phyloP scores from a whole-genome alignment of 306 rosid species.

The Lathyrus sativus region DNA sequence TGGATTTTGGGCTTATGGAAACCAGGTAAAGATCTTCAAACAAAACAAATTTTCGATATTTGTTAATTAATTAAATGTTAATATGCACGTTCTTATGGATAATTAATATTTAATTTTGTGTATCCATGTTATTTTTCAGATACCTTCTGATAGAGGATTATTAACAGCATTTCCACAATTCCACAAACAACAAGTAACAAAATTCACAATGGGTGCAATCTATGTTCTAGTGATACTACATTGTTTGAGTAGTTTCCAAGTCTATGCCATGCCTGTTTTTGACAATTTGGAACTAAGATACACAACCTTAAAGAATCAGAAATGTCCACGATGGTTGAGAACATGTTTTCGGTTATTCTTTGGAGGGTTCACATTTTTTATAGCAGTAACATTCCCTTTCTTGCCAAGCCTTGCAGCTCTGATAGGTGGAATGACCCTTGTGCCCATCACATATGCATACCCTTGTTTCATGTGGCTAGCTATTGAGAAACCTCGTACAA shows the following conservation, averaged over 20 bases:
- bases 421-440: conserved; percentile 53
- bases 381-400: conserved; percentile 62
- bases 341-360: conserved; percentile 46
- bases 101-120: not conserved
- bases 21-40: conserved; percentile 37
- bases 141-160: conserved; percentile 41
- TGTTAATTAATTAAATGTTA: too few relatives aligned
- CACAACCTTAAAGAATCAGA: conserved; percentile 47
- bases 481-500: conserved; percentile 52
- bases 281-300: conserved; percentile 62
- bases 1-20: conserved; percentile 79
- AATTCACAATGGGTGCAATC: conserved; percentile 44
- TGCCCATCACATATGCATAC: conserved; percentile 67
- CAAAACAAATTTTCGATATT: too few relatives aligned
- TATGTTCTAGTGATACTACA: conserved; percentile 48
- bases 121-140: conserved; percentile 39
- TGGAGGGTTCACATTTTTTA: conserved; percentile 55
- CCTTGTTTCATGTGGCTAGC: conserved; percentile 82
- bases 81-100: too few relatives aligned
- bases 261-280: conserved; percentile 61
- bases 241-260: conserved; percentile 56
- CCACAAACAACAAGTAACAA: conserved; percentile 44
- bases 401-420: conserved; percentile 51
- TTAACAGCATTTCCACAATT: conserved; percentile 46
- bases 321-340: conserved; percentile 45